Percentiles rank a stretch among this genome's conserved stretches.
Conservation (phyloP, 164 flowering plant species). For the Dillenia turbinata region DNA sequence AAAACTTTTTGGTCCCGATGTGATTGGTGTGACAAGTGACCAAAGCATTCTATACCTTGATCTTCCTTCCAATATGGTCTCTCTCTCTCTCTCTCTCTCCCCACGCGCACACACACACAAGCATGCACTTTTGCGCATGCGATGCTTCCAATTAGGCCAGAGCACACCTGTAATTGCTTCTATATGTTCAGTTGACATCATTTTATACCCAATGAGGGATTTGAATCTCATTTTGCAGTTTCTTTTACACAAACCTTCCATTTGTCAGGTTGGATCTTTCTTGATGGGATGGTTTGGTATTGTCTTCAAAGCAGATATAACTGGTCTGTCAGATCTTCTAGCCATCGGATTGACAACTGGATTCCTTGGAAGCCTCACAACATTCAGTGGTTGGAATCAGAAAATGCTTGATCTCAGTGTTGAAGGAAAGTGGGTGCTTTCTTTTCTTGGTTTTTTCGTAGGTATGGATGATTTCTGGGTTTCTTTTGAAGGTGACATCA, state of each 20-base stretch:
- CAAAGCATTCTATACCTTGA: constrained; percentile 61
- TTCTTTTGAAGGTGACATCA: too few species aligned
- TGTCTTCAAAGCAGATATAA: constrained; percentile 72
- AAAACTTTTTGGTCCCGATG: constrained; percentile 73
- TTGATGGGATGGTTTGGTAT: constrained; percentile 97
- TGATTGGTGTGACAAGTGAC: constrained; percentile 57
- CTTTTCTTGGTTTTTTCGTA: constrained; percentile 51
- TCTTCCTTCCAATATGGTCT: constrained; percentile 94
- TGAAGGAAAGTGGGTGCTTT: constrained; percentile 57
- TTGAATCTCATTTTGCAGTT: background rate
- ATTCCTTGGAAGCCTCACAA: constrained; percentile 92
- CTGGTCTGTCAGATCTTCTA: constrained; percentile 50
- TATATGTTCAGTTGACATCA: background rate
- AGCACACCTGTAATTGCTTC: too few species aligned
- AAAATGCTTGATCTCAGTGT: constrained; percentile 83
- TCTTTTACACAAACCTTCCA: background rate
- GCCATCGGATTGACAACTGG: constrained; percentile 89
- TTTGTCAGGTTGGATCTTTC: constrained; percentile 77
- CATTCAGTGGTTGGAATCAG: constrained; percentile 99
- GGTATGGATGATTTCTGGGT: constrained; percentile 30
- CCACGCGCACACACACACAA: constrained; percentile 6
- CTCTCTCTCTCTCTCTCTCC: constrained; percentile 28
- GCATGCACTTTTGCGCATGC: background rate
- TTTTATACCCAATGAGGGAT: background rate
- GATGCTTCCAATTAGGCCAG: too few species aligned